These are phyloP conservation scores for Larix sibirica DNA, from an alignment of 83 land plant genomes.

Conservation along the genomic window DNA sequence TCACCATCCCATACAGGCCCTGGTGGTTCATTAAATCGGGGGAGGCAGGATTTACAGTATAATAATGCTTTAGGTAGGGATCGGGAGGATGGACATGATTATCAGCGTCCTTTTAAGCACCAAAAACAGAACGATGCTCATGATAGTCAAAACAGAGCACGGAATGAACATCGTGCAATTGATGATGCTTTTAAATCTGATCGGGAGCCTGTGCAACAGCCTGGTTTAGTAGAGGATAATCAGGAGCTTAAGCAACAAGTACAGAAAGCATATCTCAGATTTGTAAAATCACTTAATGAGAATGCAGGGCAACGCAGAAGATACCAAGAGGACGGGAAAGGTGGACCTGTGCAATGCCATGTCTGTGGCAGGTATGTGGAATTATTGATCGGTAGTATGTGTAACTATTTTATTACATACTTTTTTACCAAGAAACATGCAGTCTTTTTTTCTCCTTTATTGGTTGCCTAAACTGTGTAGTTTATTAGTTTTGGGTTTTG, in stretches of 20 bases:
- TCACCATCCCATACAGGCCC: not conserved
- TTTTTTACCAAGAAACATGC: no score
- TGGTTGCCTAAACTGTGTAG: no score
- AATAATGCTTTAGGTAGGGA: not conserved
- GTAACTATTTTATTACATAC: no score
- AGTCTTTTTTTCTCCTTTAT: no score
- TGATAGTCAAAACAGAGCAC: not conserved
- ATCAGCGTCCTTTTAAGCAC: constrained; percentile 3
- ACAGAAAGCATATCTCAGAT: constrained; percentile 48
- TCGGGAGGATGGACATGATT: not conserved
- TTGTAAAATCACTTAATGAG: constrained; percentile 49
- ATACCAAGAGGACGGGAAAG: constrained; percentile 62
- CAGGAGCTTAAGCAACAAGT: not conserved
- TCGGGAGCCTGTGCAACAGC: not conserved
- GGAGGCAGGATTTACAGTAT: constrained; percentile 2
- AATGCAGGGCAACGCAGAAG: constrained; percentile 30
- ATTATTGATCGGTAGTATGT: no score
- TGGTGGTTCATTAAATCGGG: not conserved
- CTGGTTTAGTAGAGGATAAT: not conserved
- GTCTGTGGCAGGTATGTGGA: constrained; percentile 65
- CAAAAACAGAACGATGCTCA: constrained; percentile 1
- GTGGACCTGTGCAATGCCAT: constrained; percentile 45
- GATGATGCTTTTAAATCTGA: not conserved
- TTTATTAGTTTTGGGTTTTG: no score
- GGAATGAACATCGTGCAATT: not conserved